Base-by-base conservation (phyloP, 768 basidiomycete species). In the Russula vinacea region DNA sequence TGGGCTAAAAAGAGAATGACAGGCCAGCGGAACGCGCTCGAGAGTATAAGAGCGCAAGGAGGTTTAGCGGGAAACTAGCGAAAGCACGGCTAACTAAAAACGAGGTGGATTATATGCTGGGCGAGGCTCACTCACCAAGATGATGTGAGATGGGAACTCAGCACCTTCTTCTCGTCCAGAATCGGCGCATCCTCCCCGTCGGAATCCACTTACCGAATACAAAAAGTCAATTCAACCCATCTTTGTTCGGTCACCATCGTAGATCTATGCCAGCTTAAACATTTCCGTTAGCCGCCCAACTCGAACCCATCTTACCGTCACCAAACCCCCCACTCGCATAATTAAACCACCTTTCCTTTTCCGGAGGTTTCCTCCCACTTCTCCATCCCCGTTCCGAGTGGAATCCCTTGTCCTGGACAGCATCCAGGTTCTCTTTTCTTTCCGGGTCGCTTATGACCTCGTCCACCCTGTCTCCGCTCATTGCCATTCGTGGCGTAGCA, bases 221-320 rank as follows among this genome's bases (percentile, higher is more conserved):
- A 65, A 60, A 61, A 44, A 56, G 63, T 45, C 64, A 65, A 65
- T 65, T 65, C 59, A 60, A 61, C 59, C 64, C 64, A 60, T 65
- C 64, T 61, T 65, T 59, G 63, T 64, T 64, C 63, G 63, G 63
- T 44, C 53, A 33, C 53, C 63, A 64, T 64, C 63, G 63, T 55
- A 64, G 64, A 65, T 65, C 64, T 65, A 55, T 60, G 59, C 54
- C 59, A 65, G 64, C 64, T 65, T 65, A 65, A 65, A 56, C 64
- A 65, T 56, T 65, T 65, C 60, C 64, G 64, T 65, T 61, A 65
- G 64, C 58, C 64, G 64, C 64, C 40, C 64, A n/a, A 50, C 63
- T 60, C 52, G 63, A 64, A 64, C 57, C 58, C 54, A 60, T 57
- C 49, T 42, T 60, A 49, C 64, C 59, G 64, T 65, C 59, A 65